Evolutionary conservation across 1,284 basidiomycete genomes (phyloP).

Genomic region (Cerioporus squamosus): DNA sequence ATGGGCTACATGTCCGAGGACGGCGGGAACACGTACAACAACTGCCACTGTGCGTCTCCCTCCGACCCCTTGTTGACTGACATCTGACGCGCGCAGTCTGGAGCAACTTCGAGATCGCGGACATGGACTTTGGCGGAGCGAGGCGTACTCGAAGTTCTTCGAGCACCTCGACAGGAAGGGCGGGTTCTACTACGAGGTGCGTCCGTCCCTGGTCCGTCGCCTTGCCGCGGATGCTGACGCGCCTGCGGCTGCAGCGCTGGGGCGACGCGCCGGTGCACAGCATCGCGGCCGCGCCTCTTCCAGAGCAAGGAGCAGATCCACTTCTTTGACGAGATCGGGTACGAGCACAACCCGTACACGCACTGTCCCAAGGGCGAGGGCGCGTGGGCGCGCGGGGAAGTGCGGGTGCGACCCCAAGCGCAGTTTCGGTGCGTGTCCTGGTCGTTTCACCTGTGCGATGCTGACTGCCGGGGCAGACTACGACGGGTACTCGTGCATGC

Average conservation of each 20-base stretch:
- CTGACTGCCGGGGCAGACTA: slow-evolving; percentile 41
- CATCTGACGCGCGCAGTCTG: slow-evolving; percentile 50
- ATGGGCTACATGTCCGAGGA: slow-evolving; percentile 74
- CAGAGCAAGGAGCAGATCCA: slow-evolving; percentile 64
- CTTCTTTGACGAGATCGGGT: slow-evolving; percentile 72
- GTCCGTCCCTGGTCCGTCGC: background rate
- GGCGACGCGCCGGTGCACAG: slow-evolving; percentile 85
- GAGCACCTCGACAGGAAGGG: slow-evolving; percentile 72
- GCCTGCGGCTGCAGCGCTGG: slow-evolving; percentile 53
- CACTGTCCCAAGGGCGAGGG: slow-evolving; percentile 54
- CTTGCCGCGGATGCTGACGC: background rate
- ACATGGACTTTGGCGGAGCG: slow-evolving; percentile 63
- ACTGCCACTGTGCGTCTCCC: slow-evolving; percentile 68
- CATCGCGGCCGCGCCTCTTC: slow-evolving; percentile 72
- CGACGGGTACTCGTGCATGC: slow-evolving; percentile 55
- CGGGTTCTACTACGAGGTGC: slow-evolving; percentile 80
- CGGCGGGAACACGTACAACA: slow-evolving; percentile 66
- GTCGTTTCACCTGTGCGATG: background rate
- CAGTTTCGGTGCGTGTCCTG: slow-evolving; percentile 45
- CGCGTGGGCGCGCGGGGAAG: slow-evolving; percentile 45
- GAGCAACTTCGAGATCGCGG: slow-evolving; percentile 82
- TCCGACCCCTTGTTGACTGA: background rate
- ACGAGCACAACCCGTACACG: slow-evolving; percentile 53
- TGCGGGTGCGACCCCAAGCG: slow-evolving; percentile 46
- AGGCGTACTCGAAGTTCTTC: slow-evolving; percentile 76